Evolutionary conservation across 2,329 filamentous ascomycete genomes (phyloP), one percentile per base, ranked within the genome.

Genomic region (Stagonosporopsis rhizophila): DNA sequence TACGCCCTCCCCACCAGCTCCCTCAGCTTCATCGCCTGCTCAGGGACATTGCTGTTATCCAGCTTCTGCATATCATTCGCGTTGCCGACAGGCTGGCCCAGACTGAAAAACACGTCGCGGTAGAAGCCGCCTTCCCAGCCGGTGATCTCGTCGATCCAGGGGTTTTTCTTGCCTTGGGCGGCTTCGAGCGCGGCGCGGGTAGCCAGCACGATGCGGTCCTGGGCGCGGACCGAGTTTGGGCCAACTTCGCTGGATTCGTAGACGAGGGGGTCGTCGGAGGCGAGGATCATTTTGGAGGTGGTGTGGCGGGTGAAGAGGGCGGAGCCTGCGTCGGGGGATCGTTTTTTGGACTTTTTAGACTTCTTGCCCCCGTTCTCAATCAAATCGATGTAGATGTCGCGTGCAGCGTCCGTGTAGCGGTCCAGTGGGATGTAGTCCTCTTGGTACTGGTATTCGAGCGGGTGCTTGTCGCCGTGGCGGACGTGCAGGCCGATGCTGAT

Each of bases 101-200:
- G 80, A 46, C 87, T 89, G 86, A 89, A 93, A 76, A 96, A 96
- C 77, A 95, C 88, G 66, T 86, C 84, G 14, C 85, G 83, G 76
- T 89, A 96, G 80, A 96, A 96, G 1, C 92, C 92, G 17, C 92
- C 91, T 73, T 96, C 91, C 91, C 91, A 96, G 27, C 91, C 92
- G 37, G 91, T 87, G 1, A 87, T 85, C 70, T 92, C 88, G 56
- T 92, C 90, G 32, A 90, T 83, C 71, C 90, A 91, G 65, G 75
- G 55, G 70, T 76, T 61, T 75, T 74, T 66, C 79, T 63, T 63
- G 60, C 65, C 64, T 20, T 64, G 61, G 1, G 75, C 73, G 19
- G 73, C 70, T 60, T 80, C 76, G 44, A 84, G 75, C n/a, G 77
- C 72, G 11, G 73, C 68, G 70, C 90, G 90, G 46, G 85, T 87